Base-by-base conservation (phyloP, 345 rosid genomes). In the Populus pruinosa region DNA sequence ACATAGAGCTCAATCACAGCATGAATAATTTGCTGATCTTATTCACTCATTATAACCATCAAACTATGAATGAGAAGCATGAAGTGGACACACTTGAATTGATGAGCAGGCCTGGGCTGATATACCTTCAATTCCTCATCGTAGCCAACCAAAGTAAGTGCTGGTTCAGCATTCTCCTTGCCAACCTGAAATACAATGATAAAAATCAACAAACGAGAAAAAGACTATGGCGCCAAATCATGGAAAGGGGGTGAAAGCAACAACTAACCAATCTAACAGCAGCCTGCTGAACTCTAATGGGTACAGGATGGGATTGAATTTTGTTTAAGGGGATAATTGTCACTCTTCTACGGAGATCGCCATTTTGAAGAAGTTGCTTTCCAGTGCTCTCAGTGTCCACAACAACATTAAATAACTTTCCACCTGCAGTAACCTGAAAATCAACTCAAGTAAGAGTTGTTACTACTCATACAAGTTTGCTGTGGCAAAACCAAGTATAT, bases 341-440 rank as follows among this genome's bases (percentile, higher is more conserved):
- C 63, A 93, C 97, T 77, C 98, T 87, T 83, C 94, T 92, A 74
- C 89, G 90, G 67, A 96, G 98, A 72, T 90, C 91, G 74, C 99
- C 98, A 77, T 93, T 90, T 86, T 96, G 91, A 89, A 93, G 97
- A 73, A 96, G 91, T 81, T 89, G 94, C 71, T 96, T 96, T 71
- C 97, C 99, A 12, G 96, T 93, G 83, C 85, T 89, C 87, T 96
- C 97, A 47, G 93, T 84, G 88, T 96, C 99, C 69, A 96, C 97
- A 76, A 93, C 94, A 77, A 93, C 96, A 88, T 93, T 89, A 82
- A 77, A 93, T 80, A 96, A 79, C 87, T 90, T 96, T 44, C 96
- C 96, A 77, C 98, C 98, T 62, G 96, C 98, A 77, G 96, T 90
- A 39, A 94, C 99, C 99, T 93, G 81, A 77, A 83, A 82, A 74